Percentiles rank a stretch among this genome's conserved stretches.
phyloP scores from a whole-genome alignment of 306 rosid species.

The Quercus engelmannii region DNA sequence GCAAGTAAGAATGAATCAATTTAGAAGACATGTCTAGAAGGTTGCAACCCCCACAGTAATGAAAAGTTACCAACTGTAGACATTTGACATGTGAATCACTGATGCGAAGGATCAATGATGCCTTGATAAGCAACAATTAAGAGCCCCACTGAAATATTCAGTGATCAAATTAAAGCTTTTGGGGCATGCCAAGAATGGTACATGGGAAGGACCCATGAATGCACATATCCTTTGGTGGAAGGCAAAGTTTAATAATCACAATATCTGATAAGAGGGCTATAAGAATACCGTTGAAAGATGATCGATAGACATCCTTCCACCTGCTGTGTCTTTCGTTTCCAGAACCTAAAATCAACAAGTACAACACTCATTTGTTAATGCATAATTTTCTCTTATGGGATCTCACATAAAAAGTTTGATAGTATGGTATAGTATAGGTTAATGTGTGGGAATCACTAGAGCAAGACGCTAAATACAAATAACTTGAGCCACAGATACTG shows the following conservation, averaged over 20 bases:
- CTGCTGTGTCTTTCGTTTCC: conserved; percentile 45
- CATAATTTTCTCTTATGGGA: background rate
- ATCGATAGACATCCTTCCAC: conserved; percentile 48
- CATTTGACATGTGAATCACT: background rate
- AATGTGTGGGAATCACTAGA: background rate
- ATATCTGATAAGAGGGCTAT: background rate
- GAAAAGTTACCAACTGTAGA: background rate
- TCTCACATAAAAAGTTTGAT: background rate
- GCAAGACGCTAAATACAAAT: background rate
- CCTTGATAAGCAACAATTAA: background rate
- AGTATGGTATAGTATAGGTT: background rate
- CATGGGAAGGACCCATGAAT: background rate
- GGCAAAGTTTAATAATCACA: background rate
- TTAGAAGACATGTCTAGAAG: background rate
- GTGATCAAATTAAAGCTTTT: background rate
- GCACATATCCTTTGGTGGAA: background rate
- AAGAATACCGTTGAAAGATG: conserved; percentile 69
- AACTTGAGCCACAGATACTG: background rate
- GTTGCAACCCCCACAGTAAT: conserved; percentile 3
- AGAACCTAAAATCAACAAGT: conserved; percentile 44
- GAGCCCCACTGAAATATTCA: background rate
- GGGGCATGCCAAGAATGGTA: background rate
- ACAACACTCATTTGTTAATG: conserved; percentile 2
- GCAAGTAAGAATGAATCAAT: conserved; percentile 28
- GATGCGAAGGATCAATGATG: background rate